These are phyloP conservation scores for Nothopassalora personata DNA, from an alignment of 2,329 filamentous ascomycete genomes.

Conservation along the genomic window DNA sequence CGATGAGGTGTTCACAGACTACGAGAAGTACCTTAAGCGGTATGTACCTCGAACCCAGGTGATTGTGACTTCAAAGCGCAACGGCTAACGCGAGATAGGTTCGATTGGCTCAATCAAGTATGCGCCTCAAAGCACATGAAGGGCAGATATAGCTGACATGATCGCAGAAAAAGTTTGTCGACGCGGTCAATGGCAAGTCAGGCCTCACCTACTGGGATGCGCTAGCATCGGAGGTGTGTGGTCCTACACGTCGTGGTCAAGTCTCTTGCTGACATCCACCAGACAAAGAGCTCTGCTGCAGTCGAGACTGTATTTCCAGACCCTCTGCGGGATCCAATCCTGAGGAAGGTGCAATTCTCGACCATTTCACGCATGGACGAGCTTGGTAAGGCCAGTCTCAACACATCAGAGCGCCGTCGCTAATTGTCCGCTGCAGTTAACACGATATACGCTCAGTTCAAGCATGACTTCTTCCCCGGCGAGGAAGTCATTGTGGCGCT, in stretches of 20 bases:
- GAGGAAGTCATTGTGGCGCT: constrained; percentile 73
- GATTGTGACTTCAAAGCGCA: background rate
- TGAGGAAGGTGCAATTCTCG: constrained; percentile 87
- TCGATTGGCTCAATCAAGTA: constrained; percentile 92
- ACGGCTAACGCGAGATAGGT: constrained; percentile 45
- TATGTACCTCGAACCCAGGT: constrained; percentile 41
- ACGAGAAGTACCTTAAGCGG: constrained; percentile 82
- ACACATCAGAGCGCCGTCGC: background rate
- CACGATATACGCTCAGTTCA: constrained; percentile 62
- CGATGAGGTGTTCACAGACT: constrained; percentile 80
- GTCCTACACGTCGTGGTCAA: constrained; percentile 7
- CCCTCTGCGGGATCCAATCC: constrained; percentile 79
- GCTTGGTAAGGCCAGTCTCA: constrained; percentile 46
- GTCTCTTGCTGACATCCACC: constrained; percentile 19
- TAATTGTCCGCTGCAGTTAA: constrained; percentile 37
- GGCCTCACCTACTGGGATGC: constrained; percentile 90
- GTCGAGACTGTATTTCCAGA: constrained; percentile 91
- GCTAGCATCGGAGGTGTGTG: constrained; percentile 43
- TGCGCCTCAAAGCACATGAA: constrained; percentile 24
- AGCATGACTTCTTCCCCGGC: constrained; percentile 83
- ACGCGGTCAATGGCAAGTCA: constrained; percentile 91
- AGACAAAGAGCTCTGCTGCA: constrained; percentile 67
- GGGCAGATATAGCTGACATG: constrained; percentile 12
- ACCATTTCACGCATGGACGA: constrained; percentile 85
- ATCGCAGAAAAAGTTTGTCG: constrained; percentile 78